These are phyloP conservation scores for Aspergillus homomorphus DNA, from an alignment of 495 filamentous ascomycete species.

Conservation along the genomic window DNA sequence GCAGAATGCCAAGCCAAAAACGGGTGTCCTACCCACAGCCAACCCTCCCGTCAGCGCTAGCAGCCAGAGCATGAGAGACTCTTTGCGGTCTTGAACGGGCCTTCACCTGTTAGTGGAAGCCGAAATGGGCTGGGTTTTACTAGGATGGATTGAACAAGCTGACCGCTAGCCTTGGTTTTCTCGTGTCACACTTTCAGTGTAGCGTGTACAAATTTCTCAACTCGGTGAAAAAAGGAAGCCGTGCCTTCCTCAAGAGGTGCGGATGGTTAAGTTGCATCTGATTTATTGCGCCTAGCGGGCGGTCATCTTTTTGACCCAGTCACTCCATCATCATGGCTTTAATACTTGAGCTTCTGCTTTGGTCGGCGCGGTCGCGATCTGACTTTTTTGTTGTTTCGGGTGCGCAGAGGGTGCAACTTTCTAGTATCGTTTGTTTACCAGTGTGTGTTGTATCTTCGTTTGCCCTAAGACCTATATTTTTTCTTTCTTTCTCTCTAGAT, in stretches of 20 bases:
- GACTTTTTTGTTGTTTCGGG: neutral
- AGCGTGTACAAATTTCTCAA: neutral
- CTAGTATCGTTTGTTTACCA: too few relatives aligned
- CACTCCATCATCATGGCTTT: constrained; percentile 9
- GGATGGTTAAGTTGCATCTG: constrained; percentile 26
- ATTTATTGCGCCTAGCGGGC: neutral
- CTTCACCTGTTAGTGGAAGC: neutral
- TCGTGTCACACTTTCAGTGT: neutral
- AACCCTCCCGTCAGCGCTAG: constrained; percentile 79
- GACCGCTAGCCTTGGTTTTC: neutral
- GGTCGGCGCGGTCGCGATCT: neutral
- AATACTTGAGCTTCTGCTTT: neutral
- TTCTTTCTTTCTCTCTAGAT: neutral
- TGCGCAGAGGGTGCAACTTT: neutral
- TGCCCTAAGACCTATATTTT: too few relatives aligned
- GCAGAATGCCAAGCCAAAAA: constrained; percentile 64
- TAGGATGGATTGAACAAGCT: neutral
- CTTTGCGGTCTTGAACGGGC: constrained; percentile 53
- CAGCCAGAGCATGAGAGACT: constrained; percentile 87
- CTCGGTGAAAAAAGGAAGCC: constrained; percentile 3
- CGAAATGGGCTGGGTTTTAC: neutral
- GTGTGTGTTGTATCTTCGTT: too few relatives aligned
- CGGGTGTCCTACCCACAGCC: constrained; percentile 63
- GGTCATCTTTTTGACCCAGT: constrained; percentile 5
- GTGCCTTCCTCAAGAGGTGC: constrained; percentile 26